Conservation (phyloP, 108 stramenopile species). For the Cyclotella baltica region DNA sequence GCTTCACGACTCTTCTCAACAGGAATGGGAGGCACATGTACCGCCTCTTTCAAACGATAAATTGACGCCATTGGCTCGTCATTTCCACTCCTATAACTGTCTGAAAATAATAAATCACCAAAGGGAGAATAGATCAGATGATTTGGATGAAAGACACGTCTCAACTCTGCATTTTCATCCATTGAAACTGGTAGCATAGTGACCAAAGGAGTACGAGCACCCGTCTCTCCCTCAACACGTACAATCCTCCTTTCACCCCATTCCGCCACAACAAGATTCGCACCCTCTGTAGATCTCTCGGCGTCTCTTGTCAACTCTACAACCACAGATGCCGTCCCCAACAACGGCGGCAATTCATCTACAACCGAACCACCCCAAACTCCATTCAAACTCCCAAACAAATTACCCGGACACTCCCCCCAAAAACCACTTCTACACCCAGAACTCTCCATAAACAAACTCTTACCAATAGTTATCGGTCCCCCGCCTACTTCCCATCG, state of each 20-base stretch:
- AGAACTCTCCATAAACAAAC: constrained; percentile 66
- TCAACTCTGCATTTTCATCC: constrained; percentile 11
- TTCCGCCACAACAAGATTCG: constrained; percentile 65
- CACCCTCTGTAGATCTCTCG: constrained; percentile 37
- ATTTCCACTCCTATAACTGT: constrained; percentile 13
- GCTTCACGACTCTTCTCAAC: constrained; percentile 70
- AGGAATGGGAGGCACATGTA: constrained; percentile 59
- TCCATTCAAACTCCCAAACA: constrained; percentile 8
- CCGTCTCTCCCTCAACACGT: constrained; percentile 70
- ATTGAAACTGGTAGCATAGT: constrained; percentile 38
- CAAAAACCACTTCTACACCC: constrained; percentile 73
- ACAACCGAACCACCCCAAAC: no score
- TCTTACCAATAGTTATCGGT: constrained; percentile 80
- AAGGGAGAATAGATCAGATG: constrained; percentile 68
- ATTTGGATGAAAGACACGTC: constrained; percentile 55
- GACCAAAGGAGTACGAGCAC: constrained; percentile 79
- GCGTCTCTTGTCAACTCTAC: constrained; percentile 40
- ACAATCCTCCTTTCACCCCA: constrained; percentile 81
- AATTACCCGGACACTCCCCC: constrained; percentile 51
- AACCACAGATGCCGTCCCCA: constrained; percentile 72
- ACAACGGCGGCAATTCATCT: constrained; percentile 10
- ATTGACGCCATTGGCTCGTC: constrained; percentile 34
- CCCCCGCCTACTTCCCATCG: constrained; percentile 84
- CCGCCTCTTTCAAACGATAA: constrained; percentile 60
- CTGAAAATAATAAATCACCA: constrained; percentile 76